Evolutionary conservation across 2,329 filamentous ascomycete species (phyloP), one percentile per base, ranked within the genome.

Genomic region (Phyllosticta citriasiana): DNA sequence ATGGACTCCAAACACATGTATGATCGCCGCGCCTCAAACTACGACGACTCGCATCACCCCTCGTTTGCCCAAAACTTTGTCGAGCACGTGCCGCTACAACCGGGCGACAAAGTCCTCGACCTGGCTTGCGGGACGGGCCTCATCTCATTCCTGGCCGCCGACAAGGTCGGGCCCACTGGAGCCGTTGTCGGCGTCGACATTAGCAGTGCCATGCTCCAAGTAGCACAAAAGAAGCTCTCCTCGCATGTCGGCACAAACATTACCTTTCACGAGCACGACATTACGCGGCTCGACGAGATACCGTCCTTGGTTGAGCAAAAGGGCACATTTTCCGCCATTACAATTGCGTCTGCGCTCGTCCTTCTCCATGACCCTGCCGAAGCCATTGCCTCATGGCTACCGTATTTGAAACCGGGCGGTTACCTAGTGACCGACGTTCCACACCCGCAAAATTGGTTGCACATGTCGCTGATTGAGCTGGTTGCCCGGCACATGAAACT

Each of bases 51-150:
- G n/a, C 76, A 72, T 71, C 77, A 78, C 62, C 67, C 67, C 16
- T 66, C 70, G 30, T 77, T 78, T 60, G 73, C 75, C 2, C 66
- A 64, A 30, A 70, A 75, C 30, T 75, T 77, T 62, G 65, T 73
- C 8, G 67, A 73, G 25, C 63, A 70, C 30, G 27, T 73, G 19
- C 57, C 67, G 16, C 66, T 73, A 33, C 60, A 66, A n/a, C 67
- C 71, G 12, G 76, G 75, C 26, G 71, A 77, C 57, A 62, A 71
- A 24, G 66, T 79, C n/a, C 71, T 79, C 12, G 77, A 79, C 59
- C 68, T 79, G 16, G 77, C 77, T 5, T 78, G 76, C 63, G 77
- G 77, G 3, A 79, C 77, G 5, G 78, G 77, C 4, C 71, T 79
- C 0, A 67, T 78, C 16, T 73, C 72, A 1, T 72, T 77, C 63